A percentile compares a stretch with the other conserved stretches of the same genome.
Evolutionary conservation across 1,139 yeast species (phyloP).

Genomic region (Lodderomyces oxycetoniae): DNA sequence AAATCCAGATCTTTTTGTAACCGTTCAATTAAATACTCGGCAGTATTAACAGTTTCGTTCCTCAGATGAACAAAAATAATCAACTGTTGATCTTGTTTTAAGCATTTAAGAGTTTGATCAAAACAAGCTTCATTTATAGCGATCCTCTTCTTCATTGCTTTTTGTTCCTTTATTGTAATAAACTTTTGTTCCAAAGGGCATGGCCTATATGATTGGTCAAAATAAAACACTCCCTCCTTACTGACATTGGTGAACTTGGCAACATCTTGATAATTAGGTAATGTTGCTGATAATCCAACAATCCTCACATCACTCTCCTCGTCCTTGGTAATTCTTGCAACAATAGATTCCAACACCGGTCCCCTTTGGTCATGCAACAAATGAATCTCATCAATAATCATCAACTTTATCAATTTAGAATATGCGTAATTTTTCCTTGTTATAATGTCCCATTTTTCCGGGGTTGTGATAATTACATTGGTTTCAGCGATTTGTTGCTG

Average conservation of each 20-base stretch:
- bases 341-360: conserved; percentile 86
- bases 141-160: conserved; percentile 68
- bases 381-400: conserved; percentile 94
- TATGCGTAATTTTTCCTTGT: conserved; percentile 68
- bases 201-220: conserved; percentile 82
- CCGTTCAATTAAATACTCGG: conserved; percentile 64
- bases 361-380: conserved; percentile 92
- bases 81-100: conserved; percentile 58
- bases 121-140: conserved; percentile 92
- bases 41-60: conserved; percentile 85
- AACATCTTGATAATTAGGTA: conserved; percentile 87
- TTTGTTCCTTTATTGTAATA: conserved; percentile 82
- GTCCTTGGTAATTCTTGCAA: conserved; percentile 64
- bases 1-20: conserved; percentile 48
- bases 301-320: conserved; percentile 55
- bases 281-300: conserved; percentile 88
- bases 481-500: conserved; percentile 73
- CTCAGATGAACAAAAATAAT: conserved; percentile 92
- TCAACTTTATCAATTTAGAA: conserved; percentile 57
- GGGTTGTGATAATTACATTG: conserved; percentile 86
- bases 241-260: conserved; percentile 76
- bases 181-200: conserved; percentile 89
- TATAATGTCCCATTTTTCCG: conserved; percentile 96
- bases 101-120: conserved; percentile 71
- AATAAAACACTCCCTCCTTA: conserved; percentile 61